These are phyloP conservation scores for Flaveria ramosissima DNA, from an alignment of 129 eudicot species.

Conservation along the genomic window DNA sequence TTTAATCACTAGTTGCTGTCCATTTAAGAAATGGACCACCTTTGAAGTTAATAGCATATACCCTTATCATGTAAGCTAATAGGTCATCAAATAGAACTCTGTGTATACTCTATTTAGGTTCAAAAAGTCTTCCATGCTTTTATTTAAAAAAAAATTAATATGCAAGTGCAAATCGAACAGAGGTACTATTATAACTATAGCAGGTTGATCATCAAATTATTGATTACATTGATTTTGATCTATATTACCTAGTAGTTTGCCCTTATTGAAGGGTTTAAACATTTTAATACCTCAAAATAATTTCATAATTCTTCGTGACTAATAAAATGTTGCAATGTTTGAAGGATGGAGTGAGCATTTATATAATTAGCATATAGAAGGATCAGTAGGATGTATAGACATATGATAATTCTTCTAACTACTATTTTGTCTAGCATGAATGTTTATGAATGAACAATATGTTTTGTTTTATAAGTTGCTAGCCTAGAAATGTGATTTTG, in stretches of 20 bases:
- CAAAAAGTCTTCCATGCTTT: neutral
- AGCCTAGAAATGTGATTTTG: neutral
- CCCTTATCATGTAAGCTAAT: constrained; percentile 5
- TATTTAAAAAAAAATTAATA: neutral
- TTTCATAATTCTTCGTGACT: neutral
- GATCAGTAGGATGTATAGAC: neutral
- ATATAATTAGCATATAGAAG: too few species aligned
- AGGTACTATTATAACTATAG: neutral
- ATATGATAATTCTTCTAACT: neutral
- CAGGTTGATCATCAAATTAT: neutral
- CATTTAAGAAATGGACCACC: constrained; percentile 33
- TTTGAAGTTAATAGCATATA: constrained; percentile 14
- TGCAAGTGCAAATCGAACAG: constrained; percentile 12
- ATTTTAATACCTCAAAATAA: constrained; percentile 15
- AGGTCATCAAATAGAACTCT: constrained; percentile 2
- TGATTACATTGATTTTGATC: neutral
- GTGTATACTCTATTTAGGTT: neutral
- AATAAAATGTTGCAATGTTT: neutral
- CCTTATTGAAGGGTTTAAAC: constrained; percentile 7
- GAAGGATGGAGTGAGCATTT: neutral
- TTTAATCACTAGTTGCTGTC: constrained; percentile 22
- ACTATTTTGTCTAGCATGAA: neutral
- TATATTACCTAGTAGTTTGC: neutral
- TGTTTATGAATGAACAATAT: constrained; percentile 15
- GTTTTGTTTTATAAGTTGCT: neutral